Conservation (phyloP, 805 yeast genomes). For the Candida mattraensis region DNA sequence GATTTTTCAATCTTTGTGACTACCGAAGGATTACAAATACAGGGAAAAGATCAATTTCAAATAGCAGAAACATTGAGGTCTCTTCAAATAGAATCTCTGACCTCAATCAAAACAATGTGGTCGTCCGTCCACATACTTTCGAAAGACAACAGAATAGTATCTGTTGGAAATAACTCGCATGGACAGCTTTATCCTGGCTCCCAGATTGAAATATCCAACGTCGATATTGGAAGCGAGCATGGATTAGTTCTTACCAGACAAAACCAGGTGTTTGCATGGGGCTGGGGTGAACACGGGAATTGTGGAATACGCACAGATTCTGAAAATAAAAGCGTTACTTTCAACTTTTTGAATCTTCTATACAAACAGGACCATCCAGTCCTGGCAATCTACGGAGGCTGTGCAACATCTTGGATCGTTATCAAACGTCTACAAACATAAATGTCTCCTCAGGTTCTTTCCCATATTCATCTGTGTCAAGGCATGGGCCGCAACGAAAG, state of each 20-base stretch:
- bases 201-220: conserved; percentile 13
- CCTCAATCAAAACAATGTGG: conserved; percentile 65
- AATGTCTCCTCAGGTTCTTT: conserved; percentile 75
- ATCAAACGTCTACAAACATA: conserved; percentile 1
- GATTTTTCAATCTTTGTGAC: conserved; percentile 49
- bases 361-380: conserved; percentile 29
- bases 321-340: conserved; percentile 36
- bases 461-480: conserved; percentile 68
- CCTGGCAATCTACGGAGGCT: conserved; percentile 52
- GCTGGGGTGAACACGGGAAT: conserved; percentile 99
- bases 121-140: conserved; percentile 60
- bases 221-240: conserved; percentile 83
- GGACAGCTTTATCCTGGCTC: conserved; percentile 52
- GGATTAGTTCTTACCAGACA: conserved; percentile 48
- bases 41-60: conserved; percentile 37
- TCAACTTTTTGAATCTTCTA: conserved; percentile 37
- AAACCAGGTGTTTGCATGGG: conserved; percentile 69
- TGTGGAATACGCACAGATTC: conserved; percentile 53
- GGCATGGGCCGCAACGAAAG: conserved; percentile 39
- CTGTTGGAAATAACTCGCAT: conserved; percentile 77
- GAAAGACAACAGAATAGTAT: conserved; percentile 30
- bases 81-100: conserved; percentile 2
- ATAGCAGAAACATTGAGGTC: conserved; percentile 9
- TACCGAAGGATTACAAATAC: conserved; percentile 12
- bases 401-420: conserved; percentile 68